phyloP scores from a whole-genome alignment of 352 stramenopile genomes.

The Phytophthora kernoviae region DNA sequence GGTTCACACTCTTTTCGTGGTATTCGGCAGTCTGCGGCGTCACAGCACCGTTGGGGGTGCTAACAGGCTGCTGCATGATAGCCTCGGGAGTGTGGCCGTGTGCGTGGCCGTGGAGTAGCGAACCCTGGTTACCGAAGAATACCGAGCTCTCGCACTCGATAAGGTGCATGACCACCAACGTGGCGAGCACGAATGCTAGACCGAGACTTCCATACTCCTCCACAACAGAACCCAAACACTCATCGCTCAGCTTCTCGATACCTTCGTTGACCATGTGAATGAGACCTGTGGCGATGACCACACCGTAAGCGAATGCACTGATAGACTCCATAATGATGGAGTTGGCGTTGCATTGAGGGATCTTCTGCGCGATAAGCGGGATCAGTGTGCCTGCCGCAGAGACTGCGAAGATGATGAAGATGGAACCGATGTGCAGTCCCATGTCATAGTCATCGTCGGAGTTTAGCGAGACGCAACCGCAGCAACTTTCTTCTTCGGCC shows the following conservation, averaged over 20 bases:
- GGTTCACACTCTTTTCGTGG: constrained; percentile 13
- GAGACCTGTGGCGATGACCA: constrained; percentile 68
- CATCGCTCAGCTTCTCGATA: constrained; percentile 58
- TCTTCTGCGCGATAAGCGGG: constrained; percentile 48
- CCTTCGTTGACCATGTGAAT: constrained; percentile 80
- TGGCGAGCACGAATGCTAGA: constrained; percentile 62
- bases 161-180: constrained; percentile 67
- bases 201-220: constrained; percentile 60
- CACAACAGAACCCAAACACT: constrained; percentile 54
- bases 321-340: constrained; percentile 56
- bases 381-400: constrained; percentile 48
- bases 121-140: constrained; percentile 44
- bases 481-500: constrained; percentile 44
- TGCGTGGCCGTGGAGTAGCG: constrained; percentile 33
- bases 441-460: constrained; percentile 52
- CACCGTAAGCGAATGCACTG: constrained; percentile 65
- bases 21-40: constrained; percentile 26
- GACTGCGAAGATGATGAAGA: constrained; percentile 65
- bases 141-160: constrained; percentile 69
- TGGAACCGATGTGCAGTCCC: constrained; percentile 46
- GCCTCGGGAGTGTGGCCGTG: constrained; percentile 32
- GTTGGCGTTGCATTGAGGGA: constrained; percentile 38
- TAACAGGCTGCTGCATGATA: constrained; percentile 10
- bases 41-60: constrained; percentile 15
- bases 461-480: constrained; percentile 41